Evolutionary conservation across 371 early-diverging fungal genomes (phyloP), one percentile per base, ranked within the genome.

Genomic region (Fennellomyces sp.): DNA sequence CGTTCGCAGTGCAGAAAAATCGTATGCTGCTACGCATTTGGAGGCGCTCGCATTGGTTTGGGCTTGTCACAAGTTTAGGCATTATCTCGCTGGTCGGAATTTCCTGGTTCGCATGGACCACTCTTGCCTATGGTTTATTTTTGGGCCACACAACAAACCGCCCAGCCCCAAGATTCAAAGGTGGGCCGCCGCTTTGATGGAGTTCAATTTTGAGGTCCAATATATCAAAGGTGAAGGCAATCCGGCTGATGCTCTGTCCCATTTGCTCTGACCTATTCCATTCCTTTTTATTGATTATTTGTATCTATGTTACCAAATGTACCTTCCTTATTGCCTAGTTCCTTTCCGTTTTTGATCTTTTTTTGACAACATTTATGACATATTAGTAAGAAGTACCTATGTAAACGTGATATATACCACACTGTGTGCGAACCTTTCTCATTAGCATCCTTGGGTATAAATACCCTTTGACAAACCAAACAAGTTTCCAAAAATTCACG

Each of bases 1-100:
- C 26, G 21, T 69, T 5, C 28, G 0, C 6, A 31, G 31, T 0
- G 27, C 52, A 2, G 63, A 69, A 31, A n/a, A 19, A 0, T 55
- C 36, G n/a, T 66, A 60, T 23, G 48, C 65, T 1, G 23, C 41
- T 6, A 49, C 56, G 15, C 62, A 80, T 12, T 13, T 66, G 19
- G 78, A 84, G 56, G 66, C 68, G 13, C 59, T 73, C 7, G 70
- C 77, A 0, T 55, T 80, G 2, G 47, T 79, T 6, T 70, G 58
- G 63, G 76, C 68, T 2, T 28, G 66, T 2, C 26, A 63, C 17
- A 35, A 67, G 0, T 79, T 70, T 41, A 36, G 66, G 0, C 71
- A 66, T 8, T 75, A 69, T 48, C 36, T 82, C 0, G 5, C 30
- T 4, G 75, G 76, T 5, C 11, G 49, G 3, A 7, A 52, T 2